A percentile compares a stretch with the other conserved stretches of the same genome.
phyloP scores from a whole-genome alignment of 495 filamentous ascomycete species.

The Daldinia bambusicola region DNA sequence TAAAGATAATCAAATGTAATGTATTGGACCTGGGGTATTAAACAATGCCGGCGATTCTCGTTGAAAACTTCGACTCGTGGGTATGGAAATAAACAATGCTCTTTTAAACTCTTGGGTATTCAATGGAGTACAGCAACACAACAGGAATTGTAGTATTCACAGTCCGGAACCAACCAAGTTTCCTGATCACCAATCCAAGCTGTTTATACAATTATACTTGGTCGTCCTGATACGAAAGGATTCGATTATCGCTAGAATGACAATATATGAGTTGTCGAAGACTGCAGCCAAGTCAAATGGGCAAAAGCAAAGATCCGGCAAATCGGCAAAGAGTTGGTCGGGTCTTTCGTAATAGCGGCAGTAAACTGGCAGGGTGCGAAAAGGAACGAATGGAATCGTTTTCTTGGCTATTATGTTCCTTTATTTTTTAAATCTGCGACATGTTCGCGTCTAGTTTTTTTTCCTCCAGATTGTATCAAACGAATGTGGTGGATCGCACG shows the following conservation, averaged over 20 bases:
- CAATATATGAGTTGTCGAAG: slow-evolving; percentile 7
- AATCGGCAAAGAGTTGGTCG: slow-evolving; percentile 25
- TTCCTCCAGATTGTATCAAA: slow-evolving; percentile 29
- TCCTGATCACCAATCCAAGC: slow-evolving; percentile 17
- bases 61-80: slow-evolving; percentile 15
- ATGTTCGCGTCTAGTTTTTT: slow-evolving; percentile 24
- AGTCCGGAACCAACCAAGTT: slow-evolving; percentile 14
- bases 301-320: slow-evolving; percentile 4
- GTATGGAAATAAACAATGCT: slow-evolving; percentile 9
- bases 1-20: slow-evolving; percentile 11
- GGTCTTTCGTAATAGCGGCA: slow-evolving; percentile 21
- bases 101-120: slow-evolving; percentile 12
- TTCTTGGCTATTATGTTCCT: slow-evolving; percentile 32
- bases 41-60: background rate
- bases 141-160: slow-evolving; percentile 16
- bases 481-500: slow-evolving; percentile 28
- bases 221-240: background rate
- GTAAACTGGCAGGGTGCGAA: slow-evolving; percentile 19
- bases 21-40: background rate
- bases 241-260: slow-evolving; percentile 7
- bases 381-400: slow-evolving; percentile 19
- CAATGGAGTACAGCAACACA: slow-evolving; percentile 21
- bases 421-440: slow-evolving; percentile 26
- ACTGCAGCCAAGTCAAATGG: background rate
- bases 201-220: slow-evolving; percentile 13